A percentile compares a stretch with the other conserved stretches of the same genome.
phyloP scores from a whole-genome alignment of 2,329 filamentous ascomycete species.

The Talaromyces sp. region DNA sequence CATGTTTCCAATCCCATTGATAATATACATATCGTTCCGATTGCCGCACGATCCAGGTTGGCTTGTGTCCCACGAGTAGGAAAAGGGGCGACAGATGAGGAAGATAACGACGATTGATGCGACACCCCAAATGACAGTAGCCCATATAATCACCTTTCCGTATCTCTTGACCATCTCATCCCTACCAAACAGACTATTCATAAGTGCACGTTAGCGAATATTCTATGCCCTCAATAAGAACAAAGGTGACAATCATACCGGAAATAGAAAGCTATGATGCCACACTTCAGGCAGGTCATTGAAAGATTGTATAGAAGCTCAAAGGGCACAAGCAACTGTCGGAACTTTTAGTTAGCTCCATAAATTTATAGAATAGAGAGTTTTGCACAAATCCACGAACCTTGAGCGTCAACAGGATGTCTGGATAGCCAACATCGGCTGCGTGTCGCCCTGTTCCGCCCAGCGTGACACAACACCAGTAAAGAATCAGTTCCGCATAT shows the following conservation, averaged over 20 bases:
- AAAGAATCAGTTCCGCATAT: neutral
- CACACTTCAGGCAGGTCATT: neutral
- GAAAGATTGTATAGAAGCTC: neutral
- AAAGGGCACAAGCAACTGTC: neutral
- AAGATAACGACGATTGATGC: neutral
- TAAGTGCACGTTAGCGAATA: neutral
- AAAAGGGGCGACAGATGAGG: neutral
- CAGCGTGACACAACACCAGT: neutral
- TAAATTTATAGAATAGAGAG: too few relatives aligned
- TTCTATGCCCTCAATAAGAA: neutral
- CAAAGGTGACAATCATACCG: neutral
- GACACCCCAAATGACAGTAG: neutral
- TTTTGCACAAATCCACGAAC: neutral
- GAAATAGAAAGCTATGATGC: neutral
- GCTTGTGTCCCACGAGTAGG: neutral
- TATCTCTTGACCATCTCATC: neutral
- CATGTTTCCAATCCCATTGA: neutral
- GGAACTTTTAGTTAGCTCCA: neutral
- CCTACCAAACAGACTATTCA: neutral
- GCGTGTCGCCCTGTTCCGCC: neutral
- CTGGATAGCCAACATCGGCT: neutral
- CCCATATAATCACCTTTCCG: neutral
- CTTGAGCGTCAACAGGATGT: neutral
- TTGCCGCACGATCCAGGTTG: neutral
- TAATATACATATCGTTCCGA: neutral